Base-by-base conservation (phyloP, 805 yeast species). In the Nakazawaea anatomiae region DNA sequence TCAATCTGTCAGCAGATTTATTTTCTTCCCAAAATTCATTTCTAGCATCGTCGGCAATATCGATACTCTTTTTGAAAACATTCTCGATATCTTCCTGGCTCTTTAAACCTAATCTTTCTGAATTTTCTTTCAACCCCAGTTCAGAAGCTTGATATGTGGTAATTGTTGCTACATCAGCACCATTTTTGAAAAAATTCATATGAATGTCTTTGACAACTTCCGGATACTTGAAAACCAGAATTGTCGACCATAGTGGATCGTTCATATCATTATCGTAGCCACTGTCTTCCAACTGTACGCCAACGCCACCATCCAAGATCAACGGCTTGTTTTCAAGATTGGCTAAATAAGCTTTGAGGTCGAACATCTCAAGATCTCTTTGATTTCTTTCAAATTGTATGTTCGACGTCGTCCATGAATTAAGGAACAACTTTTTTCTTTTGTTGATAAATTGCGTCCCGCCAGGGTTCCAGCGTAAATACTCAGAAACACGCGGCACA, bases 271-370 rank as follows among this genome's bases (percentile, higher is more conserved):
- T 48, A 46, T 58, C 55, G 18, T 74, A 67, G 9, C 80, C 76
- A 40, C 74, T 61, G 42, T 68, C 66, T 58, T 82, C 87, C 10
- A 84, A 65, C 56, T 77, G 81, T 0, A 87, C 82, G 0, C 89
- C 89, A 42, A 82, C 71, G 0, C 83, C 89, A 5, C 90, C 89
- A 63, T 84, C 88, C 11, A 74, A 53, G n/a, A 64, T 55, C 14
- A 47, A 12, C 32, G 47, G 50, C 27, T 35, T 41, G 31, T 35
- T 48, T 27, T 38, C 18, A 4, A 50, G 46, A 25, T 42, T 40
- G 6, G 29, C 25, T 29, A 50, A 36, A 25, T 44, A 44, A 30
- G 9, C 34, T 31, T 50, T 45, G 14, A 50, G 25, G 18, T 48
- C 31, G 6, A 44, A 25, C n/a, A 11, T 31, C 50, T n/a, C 12